Base-by-base conservation (phyloP, 805 yeast species). In the Clavispora asparagi region DNA sequence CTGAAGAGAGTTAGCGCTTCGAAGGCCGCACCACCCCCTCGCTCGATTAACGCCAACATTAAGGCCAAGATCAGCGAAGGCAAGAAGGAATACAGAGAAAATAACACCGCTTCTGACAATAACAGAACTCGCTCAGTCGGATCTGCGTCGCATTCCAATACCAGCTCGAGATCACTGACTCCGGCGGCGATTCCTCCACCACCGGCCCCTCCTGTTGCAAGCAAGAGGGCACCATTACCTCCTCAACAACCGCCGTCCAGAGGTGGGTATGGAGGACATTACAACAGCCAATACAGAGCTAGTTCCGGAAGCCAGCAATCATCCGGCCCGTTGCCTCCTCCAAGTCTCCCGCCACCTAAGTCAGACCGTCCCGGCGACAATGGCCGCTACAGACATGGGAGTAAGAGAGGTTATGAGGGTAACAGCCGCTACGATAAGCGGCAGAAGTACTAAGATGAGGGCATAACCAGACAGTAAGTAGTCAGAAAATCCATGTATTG, bases 351-450 rank as follows among this genome's bases (percentile, higher is more conserved):
- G 7, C 57, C 56, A n/a, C 37, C 45, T 14, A 42, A 31, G 26
- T 40, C 31, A 30, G 48, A 38, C 41, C 44, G 16, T 31, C 44
- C 12, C 37, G 46, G 19, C 1, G 42, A 29, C 6, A 40, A 33
- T 27, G 45, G 16, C 4, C 28, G 30, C n/a, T 17, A 38, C 23
- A 28, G 16, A 10, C 28, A 44, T 14, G 14, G 39, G 11, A 47
- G 13, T 35, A 64, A 65, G 43, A 51, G 69, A 44, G 56, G 57
- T 39, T 47, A 42, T 41, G 70, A 65, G 16, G 51, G 49, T n/a
- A 56, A 56, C n/a, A 50, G 60, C 31, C 51, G 55, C 6, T 58
- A 61, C 44, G 68, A 65, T 38, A 68, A 68, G 46, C 64, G 60
- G 47, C 58, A 54, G 42, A 65, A 62, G 45, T 59, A 63, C 48